Conservation (phyloP, 805 yeast species). For the Pichia paraexigua region DNA sequence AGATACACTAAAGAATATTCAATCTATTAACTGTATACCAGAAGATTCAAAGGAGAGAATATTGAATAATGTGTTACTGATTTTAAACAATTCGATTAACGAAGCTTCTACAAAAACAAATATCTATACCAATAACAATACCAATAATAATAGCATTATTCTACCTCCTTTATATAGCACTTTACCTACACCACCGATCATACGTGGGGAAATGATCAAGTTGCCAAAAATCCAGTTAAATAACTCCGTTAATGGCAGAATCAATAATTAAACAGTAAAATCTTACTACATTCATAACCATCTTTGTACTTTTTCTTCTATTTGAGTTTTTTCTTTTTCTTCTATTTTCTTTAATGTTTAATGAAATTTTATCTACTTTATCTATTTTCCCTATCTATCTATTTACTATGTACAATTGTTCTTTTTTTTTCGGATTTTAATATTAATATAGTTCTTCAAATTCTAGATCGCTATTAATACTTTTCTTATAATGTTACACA, state of each 20-base stretch:
- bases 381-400: too few relatives aligned
- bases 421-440: not conserved
- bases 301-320: not conserved
- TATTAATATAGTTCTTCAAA: not conserved
- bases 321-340: too few relatives aligned
- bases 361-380: too few relatives aligned
- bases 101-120: not conserved
- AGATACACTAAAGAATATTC: constrained; percentile 1
- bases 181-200: not conserved
- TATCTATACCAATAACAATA: not conserved
- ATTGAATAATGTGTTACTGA: constrained; percentile 1
- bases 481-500: not conserved
- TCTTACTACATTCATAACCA: not conserved
- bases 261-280: not conserved
- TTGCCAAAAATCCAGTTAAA: not conserved
- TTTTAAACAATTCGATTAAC: not conserved
- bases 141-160: not conserved
- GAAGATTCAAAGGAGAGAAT: constrained; percentile 4
- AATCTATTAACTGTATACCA: not conserved
- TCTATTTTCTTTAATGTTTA: not conserved
- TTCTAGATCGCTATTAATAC: not conserved
- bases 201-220: not conserved
- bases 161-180: not conserved
- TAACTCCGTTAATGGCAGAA: not conserved
- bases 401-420: not conserved